Conservation (phyloP, 805 yeast genomes). For the Yarrowia porcina region DNA sequence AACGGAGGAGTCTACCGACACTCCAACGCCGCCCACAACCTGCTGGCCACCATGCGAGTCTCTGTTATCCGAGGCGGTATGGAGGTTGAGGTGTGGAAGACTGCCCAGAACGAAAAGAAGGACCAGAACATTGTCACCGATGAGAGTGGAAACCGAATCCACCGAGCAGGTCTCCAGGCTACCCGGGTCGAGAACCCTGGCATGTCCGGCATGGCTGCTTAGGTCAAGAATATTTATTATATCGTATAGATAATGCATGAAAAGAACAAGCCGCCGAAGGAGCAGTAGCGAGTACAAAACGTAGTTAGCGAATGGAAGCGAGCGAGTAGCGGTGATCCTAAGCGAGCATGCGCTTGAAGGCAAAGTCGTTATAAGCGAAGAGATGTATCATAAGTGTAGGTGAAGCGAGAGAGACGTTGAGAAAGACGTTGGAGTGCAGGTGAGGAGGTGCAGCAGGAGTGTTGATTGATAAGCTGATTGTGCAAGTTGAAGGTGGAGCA, state of each 20-base stretch:
- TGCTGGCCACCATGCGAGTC: conserved; percentile 89
- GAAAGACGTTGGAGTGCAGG: too few species aligned
- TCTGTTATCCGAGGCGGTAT: conserved; percentile 80
- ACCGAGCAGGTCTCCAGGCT: conserved; percentile 61
- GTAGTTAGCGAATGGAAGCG: too few species aligned
- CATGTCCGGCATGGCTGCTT: conserved; percentile 61
- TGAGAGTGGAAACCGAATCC: conserved; percentile 53
- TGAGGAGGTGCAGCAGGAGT: too few species aligned
- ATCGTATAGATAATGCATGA: conserved; percentile 18
- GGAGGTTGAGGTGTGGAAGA: conserved; percentile 80
- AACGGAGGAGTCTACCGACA: conserved; percentile 94
- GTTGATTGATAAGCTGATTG: too few species aligned
- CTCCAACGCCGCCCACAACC: conserved; percentile 87
- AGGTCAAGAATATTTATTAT: conserved; percentile 27
- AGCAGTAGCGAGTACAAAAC: too few species aligned
- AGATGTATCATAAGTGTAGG: too few species aligned
- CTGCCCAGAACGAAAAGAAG: conserved; percentile 63
- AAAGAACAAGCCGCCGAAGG: neutral
- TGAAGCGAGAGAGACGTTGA: too few species aligned
- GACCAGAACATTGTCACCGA: conserved; percentile 55
- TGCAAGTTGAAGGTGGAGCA: too few species aligned
- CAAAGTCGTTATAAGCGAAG: too few species aligned
- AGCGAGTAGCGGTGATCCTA: too few species aligned
- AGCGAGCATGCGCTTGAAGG: too few species aligned
- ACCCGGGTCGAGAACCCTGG: conserved; percentile 45